A percentile compares a stretch with the other conserved stretches of the same genome.
Conservation (phyloP, 2,329 filamentous ascomycete genomes). For the Scortechinia acanthostroma region DNA sequence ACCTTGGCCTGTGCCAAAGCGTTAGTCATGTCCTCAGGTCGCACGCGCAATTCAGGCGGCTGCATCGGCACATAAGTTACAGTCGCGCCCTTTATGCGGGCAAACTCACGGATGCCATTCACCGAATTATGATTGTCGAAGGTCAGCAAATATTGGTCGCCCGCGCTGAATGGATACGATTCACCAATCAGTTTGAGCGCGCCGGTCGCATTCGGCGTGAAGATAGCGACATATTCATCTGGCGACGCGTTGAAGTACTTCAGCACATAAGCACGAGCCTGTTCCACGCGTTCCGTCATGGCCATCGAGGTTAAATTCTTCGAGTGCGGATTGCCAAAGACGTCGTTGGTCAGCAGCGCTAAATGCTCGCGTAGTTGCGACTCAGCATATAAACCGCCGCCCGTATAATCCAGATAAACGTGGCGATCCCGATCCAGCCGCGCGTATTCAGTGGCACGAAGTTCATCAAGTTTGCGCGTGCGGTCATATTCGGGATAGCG, state of each 20-base stretch:
- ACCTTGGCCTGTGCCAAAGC: no score
- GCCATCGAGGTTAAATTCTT: constrained; percentile 23
- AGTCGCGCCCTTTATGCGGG: constrained; percentile 11
- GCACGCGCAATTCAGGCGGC: no score
- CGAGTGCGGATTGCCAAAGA: constrained; percentile 31
- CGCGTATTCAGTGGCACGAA: constrained; percentile 21
- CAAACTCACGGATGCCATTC: constrained; percentile 27
- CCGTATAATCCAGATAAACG: constrained; percentile 31
- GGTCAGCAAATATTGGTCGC: constrained; percentile 20
- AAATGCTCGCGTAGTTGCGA: constrained; percentile 20
- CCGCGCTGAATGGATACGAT: constrained; percentile 20
- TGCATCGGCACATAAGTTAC: constrained; percentile 19
- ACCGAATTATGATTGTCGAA: constrained; percentile 33
- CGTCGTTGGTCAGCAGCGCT: constrained; percentile 13
- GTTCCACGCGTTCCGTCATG: constrained; percentile 20
- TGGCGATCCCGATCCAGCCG: constrained; percentile 26
- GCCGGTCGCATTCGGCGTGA: constrained; percentile 28
- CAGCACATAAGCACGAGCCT: constrained; percentile 19
- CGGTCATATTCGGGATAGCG: constrained; percentile 21
- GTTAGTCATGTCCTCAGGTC: no score
- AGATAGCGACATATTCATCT: constrained; percentile 28
- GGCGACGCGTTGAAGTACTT: constrained; percentile 21
- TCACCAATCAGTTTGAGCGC: constrained; percentile 28
- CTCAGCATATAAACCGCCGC: constrained; percentile 22
- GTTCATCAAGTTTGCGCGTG: constrained; percentile 18